Evolutionary conservation across 306 rosid species (phyloP), one percentile per base, ranked within the genome.

Genomic region (Parietaria judaica): DNA sequence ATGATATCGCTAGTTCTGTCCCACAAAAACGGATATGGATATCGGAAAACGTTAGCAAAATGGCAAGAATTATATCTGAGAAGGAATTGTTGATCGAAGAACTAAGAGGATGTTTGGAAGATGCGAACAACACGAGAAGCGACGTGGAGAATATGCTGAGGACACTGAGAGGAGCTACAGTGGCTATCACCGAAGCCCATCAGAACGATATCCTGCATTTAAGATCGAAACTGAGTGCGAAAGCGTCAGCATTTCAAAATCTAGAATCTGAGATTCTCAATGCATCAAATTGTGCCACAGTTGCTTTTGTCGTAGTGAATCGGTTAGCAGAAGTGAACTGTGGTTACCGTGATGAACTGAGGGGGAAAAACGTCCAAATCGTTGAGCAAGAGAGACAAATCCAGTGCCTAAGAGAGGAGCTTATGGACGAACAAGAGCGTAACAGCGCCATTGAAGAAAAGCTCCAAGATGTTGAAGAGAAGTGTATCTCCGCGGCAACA

Each of bases 1-100:
- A 75, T 31, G 61, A 66, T 34, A 82, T 88, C 72, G 82, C 85
- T 64, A 73, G 76, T 69, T 86, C 94, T 64, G 69, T 88, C 83
- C 85, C 96, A 12, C 88, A 80, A 52, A 86, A 81, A 80, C 77
- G 99, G 82, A 92, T 92, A 58, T 82, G 96, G 96, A 84, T 88
- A 71, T 92, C 95, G 7, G 94, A 88, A 78, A 88, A 92, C 75
- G 85, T 84, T 56, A 78, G 89, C 72, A 78, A 66, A 78, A 72
- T 82, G 70, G 81, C 70, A 51, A 73, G 79, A 76, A 69, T 71
- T 72, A 74, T 86, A 51, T 79, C 83, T 44, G 96, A 92, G 56
- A 92, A 88, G 81, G 99, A 88, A 52, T 66, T 83, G 56, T 50
- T 92, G 65, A 70, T 88, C 79, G 94, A 88, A 38, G 94, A 92